Percentiles rank a stretch among this genome's conserved stretches.
Evolutionary conservation across 2,329 filamentous ascomycete species (phyloP).

Genomic region (Fusarium multiceps): DNA sequence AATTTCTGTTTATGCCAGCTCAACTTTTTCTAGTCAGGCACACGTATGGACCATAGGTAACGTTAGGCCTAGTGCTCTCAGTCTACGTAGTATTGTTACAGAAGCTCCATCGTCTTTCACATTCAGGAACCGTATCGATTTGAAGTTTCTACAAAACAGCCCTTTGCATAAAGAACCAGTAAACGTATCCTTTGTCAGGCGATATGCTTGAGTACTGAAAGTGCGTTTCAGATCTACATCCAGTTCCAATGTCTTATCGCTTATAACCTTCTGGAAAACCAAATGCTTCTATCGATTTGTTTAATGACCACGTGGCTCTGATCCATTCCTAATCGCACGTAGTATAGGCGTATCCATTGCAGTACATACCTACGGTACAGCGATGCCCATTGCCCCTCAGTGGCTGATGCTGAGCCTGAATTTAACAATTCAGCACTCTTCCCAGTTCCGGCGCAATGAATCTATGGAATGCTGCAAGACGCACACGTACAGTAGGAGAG

Average conservation of each 20-base stretch:
- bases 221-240: neutral
- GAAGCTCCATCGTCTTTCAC: neutral
- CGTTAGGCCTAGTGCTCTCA: neutral
- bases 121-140: neutral
- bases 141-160: no score
- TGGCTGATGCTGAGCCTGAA: neutral
- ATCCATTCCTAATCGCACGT: neutral
- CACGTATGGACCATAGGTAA: neutral
- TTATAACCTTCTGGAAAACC: slow-evolving; percentile 1
- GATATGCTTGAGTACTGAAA: neutral
- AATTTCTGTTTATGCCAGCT: neutral
- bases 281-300: neutral
- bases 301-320: slow-evolving; percentile 2
- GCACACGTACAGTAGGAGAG: neutral
- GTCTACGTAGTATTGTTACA: neutral
- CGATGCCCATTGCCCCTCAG: neutral
- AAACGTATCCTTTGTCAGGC: neutral
- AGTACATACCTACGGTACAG: neutral
- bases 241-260: neutral
- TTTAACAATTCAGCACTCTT: neutral
- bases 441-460: neutral
- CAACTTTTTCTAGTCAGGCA: slow-evolving; percentile 1
- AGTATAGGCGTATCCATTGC: neutral
- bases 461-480: neutral
- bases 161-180: neutral